Evolutionary conservation across 2,329 filamentous ascomycete genomes (phyloP).

Genomic region (Aaosphaeria arxii): DNA sequence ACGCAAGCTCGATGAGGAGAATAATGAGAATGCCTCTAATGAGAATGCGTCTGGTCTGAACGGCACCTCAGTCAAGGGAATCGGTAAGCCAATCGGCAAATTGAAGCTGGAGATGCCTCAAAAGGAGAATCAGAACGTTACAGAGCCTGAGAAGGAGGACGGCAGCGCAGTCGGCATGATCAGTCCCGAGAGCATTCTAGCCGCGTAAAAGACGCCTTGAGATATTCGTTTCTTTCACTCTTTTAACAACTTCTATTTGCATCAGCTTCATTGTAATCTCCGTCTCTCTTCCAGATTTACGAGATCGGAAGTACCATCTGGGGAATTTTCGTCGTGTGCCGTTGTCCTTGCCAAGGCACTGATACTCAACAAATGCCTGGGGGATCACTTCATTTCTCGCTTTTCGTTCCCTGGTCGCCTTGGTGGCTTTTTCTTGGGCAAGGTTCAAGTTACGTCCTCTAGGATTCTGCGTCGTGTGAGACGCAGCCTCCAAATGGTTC

Average conservation of each 20-base stretch:
- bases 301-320: no score
- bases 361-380: no score
- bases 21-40: slow-evolving; percentile 33
- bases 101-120: slow-evolving; percentile 47
- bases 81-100: slow-evolving; percentile 57
- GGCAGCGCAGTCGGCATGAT: slow-evolving; percentile 70
- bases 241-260: not conserved
- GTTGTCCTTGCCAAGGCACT: no score
- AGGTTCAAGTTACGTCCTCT: no score
- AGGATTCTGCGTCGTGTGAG: no score
- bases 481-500: no score
- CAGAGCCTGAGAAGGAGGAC: slow-evolving; percentile 65
- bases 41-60: slow-evolving; percentile 12
- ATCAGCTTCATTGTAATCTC: not conserved
- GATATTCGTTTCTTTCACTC: not conserved
- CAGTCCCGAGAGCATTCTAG: slow-evolving; percentile 72
- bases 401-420: no score
- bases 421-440: no score
- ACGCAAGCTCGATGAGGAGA: slow-evolving; percentile 62
- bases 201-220: slow-evolving; percentile 3
- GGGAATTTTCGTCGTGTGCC: no score
- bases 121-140: slow-evolving; percentile 60
- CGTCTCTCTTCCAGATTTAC: no score
- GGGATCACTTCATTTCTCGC: no score
- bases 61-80: slow-evolving; percentile 24